Evolutionary conservation across 495 filamentous ascomycete species (phyloP).

Genomic region (Penicillium odoratum): DNA sequence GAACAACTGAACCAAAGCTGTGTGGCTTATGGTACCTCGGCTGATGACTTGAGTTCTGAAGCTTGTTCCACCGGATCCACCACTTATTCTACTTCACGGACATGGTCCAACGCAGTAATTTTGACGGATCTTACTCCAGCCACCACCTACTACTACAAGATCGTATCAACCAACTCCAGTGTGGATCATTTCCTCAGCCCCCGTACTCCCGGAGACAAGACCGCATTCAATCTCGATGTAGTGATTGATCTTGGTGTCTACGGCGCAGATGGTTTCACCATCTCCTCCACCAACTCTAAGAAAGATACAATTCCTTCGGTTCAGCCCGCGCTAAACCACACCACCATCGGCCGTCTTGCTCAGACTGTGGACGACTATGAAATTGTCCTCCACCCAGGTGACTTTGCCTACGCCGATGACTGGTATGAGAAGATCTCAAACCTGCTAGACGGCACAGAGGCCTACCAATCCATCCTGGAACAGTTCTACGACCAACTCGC

Average conservation of each 20-base stretch:
- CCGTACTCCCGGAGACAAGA: conserved; percentile 47
- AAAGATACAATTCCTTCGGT: conserved; percentile 52
- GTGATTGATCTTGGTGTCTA: conserved; percentile 59
- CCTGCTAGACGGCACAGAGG: conserved; percentile 36
- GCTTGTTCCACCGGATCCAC: conserved; percentile 39
- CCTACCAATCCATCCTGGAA: conserved; percentile 55
- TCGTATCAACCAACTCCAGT: conserved; percentile 55
- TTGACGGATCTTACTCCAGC: conserved; percentile 44
- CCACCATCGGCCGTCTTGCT: conserved; percentile 58
- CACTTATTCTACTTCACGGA: conserved; percentile 53
- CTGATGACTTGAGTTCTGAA: conserved; percentile 22
- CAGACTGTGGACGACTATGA: conserved; percentile 58
- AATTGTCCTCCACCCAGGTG: conserved; percentile 57
- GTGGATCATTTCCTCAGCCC: conserved; percentile 57
- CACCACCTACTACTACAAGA: conserved; percentile 57
- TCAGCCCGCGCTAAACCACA: conserved; percentile 60
- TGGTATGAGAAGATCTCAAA: conserved; percentile 47
- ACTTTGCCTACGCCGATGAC: conserved; percentile 57
- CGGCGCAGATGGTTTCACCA: conserved; percentile 57
- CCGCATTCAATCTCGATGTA: conserved; percentile 47
- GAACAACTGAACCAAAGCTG: conserved; percentile 35
- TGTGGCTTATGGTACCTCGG: conserved; percentile 46
- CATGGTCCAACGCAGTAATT: conserved; percentile 50
- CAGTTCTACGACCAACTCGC: conserved; percentile 55
- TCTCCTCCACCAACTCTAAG: conserved; percentile 41